These are phyloP conservation scores for Stygiomarasmius scandens DNA, from an alignment of 1,284 basidiomycete species.

Conservation along the genomic window DNA sequence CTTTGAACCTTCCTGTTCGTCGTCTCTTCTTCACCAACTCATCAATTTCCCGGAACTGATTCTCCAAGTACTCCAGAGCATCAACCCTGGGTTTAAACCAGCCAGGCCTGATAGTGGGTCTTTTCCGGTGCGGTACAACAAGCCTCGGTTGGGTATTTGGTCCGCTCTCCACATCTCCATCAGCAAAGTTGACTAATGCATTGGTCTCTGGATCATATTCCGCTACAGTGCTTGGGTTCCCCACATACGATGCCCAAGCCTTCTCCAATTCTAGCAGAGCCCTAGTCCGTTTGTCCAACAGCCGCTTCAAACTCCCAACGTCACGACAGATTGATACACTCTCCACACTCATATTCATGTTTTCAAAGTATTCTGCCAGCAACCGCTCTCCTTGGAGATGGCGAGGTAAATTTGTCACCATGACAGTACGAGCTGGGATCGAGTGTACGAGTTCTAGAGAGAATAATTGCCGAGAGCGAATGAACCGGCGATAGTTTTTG, in stretches of 20 bases:
- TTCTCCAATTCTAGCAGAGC: constrained; percentile 80
- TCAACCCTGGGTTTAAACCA: constrained; percentile 79
- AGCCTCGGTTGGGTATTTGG: constrained; percentile 52
- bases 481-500: constrained; percentile 87
- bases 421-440: constrained; percentile 90
- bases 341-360: constrained; percentile 79
- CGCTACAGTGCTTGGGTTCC: constrained; percentile 85
- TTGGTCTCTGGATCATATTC: constrained; percentile 71
- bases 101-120: constrained; percentile 70
- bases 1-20: constrained; percentile 69
- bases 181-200: constrained; percentile 36
- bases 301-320: constrained; percentile 70
- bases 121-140: constrained; percentile 71
- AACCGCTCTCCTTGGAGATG: constrained; percentile 85
- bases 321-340: constrained; percentile 90
- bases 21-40: constrained; percentile 75
- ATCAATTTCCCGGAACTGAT: constrained; percentile 77
- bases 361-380: constrained; percentile 93
- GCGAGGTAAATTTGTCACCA: constrained; percentile 82
- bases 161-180: constrained; percentile 54
- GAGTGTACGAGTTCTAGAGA: constrained; percentile 93
- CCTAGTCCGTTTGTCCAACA: constrained; percentile 78
- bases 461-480: constrained; percentile 91
- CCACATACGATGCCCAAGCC: constrained; percentile 89
- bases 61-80: constrained; percentile 83